Percentiles rank a stretch among this genome's conserved stretches.
These are phyloP conservation scores for Macaranga tanarius DNA, from an alignment of 441 rosid species.

Conservation along the genomic window DNA sequence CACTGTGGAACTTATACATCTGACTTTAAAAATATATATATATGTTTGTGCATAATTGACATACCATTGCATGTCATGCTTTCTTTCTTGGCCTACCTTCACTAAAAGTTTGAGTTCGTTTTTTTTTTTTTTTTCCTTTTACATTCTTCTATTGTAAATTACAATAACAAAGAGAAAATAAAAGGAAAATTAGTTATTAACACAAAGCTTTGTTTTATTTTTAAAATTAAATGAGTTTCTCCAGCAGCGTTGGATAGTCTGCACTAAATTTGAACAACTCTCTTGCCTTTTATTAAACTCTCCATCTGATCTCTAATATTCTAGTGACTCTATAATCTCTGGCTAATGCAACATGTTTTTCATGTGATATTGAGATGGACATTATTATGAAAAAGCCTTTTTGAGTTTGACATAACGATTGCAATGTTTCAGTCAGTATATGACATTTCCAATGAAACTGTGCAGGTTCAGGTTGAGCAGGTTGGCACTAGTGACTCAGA, in stretches of 20 bases:
- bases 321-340: not conserved
- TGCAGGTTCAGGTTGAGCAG: slow-evolving; percentile 47
- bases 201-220: not conserved
- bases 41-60: not conserved
- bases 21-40: not conserved
- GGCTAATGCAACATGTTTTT: not conserved
- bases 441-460: slow-evolving; percentile 13
- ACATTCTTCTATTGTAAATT: not conserved
- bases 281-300: not conserved
- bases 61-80: too few species aligned
- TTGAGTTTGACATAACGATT: not conserved
- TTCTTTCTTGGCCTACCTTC: not conserved
- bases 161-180: too few species aligned
- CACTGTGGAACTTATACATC: not conserved
- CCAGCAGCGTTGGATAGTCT: not conserved
- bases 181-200: too few species aligned
- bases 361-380: not conserved
- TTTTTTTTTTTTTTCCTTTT: not conserved
- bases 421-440: not conserved
- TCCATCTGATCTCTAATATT: not conserved
- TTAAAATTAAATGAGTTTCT: not conserved
- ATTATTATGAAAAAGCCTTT: not conserved
- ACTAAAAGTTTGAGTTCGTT: not conserved
- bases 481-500: slow-evolving; percentile 38
- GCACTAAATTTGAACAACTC: not conserved